These are phyloP conservation scores for Xylariales sp. DNA, from an alignment of 2,329 filamentous ascomycete genomes.

Conservation along the genomic window DNA sequence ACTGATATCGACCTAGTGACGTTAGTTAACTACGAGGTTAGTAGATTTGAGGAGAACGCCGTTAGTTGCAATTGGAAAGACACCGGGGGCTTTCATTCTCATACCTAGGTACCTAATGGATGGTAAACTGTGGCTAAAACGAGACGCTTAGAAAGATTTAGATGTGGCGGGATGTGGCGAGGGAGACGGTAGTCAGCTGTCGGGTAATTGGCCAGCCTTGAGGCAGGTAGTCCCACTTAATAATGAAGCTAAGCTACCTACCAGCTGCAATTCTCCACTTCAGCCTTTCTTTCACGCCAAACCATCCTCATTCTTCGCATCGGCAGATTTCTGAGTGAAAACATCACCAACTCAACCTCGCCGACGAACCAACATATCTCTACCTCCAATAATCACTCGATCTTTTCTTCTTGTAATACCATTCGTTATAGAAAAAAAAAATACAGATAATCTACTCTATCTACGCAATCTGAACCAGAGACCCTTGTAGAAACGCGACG, in stretches of 20 bases:
- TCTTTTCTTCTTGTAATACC: no score
- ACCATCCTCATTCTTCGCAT: not conserved
- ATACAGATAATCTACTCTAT: no score
- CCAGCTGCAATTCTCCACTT: conserved; percentile 23
- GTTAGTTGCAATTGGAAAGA: not conserved
- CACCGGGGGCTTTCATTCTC: not conserved
- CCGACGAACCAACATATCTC: not conserved
- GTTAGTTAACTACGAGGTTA: no score
- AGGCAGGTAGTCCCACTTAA: not conserved
- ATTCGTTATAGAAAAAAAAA: no score
- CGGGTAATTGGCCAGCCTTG: conserved; percentile 25
- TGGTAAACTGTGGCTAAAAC: conserved; percentile 12
- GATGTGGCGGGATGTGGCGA: conserved; percentile 19
- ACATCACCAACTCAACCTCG: not conserved
- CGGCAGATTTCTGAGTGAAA: not conserved
- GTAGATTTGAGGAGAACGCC: no score
- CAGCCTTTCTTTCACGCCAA: conserved; percentile 30
- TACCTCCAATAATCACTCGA: not conserved
- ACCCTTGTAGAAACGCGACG: no score
- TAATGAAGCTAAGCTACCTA: not conserved
- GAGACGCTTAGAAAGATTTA: conserved; percentile 12
- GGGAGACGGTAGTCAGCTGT: not conserved
- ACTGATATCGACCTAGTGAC: not conserved
- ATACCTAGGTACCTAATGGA: not conserved
- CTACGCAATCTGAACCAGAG: no score